phyloP scores from a whole-genome alignment of 2,329 filamentous ascomycete genomes.

The Fusarium sambucinum region DNA sequence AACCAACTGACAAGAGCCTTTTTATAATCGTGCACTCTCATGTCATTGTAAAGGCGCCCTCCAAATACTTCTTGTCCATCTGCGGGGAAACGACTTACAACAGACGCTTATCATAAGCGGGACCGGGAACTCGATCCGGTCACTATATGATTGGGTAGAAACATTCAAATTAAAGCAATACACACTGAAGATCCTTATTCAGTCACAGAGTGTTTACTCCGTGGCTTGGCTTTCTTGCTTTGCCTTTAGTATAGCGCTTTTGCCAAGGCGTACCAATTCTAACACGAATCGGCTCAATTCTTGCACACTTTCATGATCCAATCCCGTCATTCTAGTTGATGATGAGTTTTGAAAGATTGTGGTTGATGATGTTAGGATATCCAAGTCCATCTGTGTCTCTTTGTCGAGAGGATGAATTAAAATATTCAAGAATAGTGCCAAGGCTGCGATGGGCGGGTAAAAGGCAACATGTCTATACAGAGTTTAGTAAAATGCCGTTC shows the following conservation, averaged over 20 bases:
- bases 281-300: neutral
- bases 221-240: neutral
- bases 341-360: neutral
- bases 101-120: slow-evolving; percentile 21
- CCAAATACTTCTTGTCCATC: slow-evolving; percentile 16
- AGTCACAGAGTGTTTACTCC: too few species aligned
- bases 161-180: neutral
- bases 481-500: neutral
- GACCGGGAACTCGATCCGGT: slow-evolving; percentile 1
- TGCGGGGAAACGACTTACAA: slow-evolving; percentile 16
- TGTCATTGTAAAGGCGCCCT: slow-evolving; percentile 26
- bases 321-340: neutral
- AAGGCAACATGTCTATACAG: neutral
- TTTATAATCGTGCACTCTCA: neutral
- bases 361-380: neutral
- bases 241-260: neutral
- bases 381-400: neutral
- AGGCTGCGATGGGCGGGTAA: neutral
- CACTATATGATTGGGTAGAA: neutral
- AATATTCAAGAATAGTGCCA: neutral
- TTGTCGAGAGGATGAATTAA: neutral
- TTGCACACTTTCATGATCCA: neutral
- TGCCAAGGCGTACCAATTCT: neutral
- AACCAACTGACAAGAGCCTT: neutral
- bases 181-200: neutral